phyloP scores from a whole-genome alignment of 495 filamentous ascomycete species.

The Trichoderma erinaceum region DNA sequence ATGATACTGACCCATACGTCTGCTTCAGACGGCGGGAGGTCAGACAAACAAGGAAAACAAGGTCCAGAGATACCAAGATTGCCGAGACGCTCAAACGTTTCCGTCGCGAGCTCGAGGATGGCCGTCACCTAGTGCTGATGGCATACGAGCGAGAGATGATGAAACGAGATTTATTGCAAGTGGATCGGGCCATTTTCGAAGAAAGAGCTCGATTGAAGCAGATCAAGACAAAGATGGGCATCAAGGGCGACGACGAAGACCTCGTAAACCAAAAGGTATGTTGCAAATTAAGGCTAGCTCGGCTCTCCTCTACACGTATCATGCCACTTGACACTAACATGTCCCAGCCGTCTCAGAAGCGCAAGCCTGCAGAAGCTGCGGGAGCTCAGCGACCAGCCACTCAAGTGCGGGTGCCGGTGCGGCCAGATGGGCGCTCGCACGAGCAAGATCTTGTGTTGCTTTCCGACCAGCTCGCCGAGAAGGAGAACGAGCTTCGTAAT shows the following conservation, averaged over 20 bases:
- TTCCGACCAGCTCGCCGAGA: conserved; percentile 70
- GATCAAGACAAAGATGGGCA: conserved; percentile 76
- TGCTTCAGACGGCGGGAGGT: conserved; percentile 96
- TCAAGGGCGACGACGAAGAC: conserved; percentile 92
- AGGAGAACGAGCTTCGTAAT: conserved; percentile 67
- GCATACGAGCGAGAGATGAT: conserved; percentile 71
- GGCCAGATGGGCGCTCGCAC: conserved; percentile 61
- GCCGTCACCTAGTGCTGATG: conserved; percentile 68
- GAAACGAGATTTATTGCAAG: conserved; percentile 66
- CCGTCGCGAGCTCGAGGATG: conserved; percentile 86
- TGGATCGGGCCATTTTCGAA: conserved; percentile 72
- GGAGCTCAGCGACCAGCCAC: conserved; percentile 48
- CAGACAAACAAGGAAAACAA: conserved; percentile 88
- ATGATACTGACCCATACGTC: conserved; percentile 94
- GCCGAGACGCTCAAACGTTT: conserved; percentile 90
- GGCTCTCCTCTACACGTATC: conserved; percentile 24
- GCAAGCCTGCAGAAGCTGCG: conserved; percentile 55
- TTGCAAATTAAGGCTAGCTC: conserved; percentile 13
- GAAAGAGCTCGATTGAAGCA: conserved; percentile 74
- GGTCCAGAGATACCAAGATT: conserved; percentile 86
- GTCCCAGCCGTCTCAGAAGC: conserved; percentile 54
- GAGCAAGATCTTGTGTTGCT: conserved; percentile 72
- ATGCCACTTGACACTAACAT: conserved; percentile 9
- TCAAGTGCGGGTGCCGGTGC: conserved; percentile 58
- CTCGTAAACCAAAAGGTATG: conserved; percentile 88